A percentile compares a stretch with the other conserved stretches of the same genome.
Conservation (phyloP, 495 filamentous ascomycete genomes). For the Hypoxylon fuscum region DNA sequence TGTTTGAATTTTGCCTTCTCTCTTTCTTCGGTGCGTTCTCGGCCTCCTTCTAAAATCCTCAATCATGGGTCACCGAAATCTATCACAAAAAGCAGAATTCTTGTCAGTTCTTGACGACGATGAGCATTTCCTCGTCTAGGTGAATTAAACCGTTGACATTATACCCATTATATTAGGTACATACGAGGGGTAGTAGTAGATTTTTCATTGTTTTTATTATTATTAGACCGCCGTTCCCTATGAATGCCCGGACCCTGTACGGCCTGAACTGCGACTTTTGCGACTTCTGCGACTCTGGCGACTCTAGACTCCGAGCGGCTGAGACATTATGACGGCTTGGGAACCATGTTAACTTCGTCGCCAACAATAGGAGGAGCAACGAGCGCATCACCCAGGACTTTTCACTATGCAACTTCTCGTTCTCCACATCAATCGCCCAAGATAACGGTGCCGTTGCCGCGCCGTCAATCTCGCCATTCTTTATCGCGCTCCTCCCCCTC, state of each 20-base stretch:
- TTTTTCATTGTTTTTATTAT: too few species aligned
- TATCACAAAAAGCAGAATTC: constrained; percentile 27
- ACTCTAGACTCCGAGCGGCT: constrained; percentile 6
- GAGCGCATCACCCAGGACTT: constrained; percentile 56
- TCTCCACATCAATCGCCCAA: constrained; percentile 57
- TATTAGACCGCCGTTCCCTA: constrained; percentile 24
- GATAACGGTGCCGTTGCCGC: constrained; percentile 55
- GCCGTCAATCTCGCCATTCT: constrained; percentile 54
- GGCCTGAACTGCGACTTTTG: constrained; percentile 25
- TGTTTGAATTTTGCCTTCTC: constrained; percentile 26
- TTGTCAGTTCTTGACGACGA: constrained; percentile 24
- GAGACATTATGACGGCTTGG: constrained; percentile 41
- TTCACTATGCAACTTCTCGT: constrained; percentile 57
- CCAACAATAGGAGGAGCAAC: constrained; percentile 51
- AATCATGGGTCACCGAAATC: constrained; percentile 31
- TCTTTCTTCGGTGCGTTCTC: constrained; percentile 28
- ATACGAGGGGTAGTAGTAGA: constrained; percentile 8
- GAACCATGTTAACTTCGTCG: constrained; percentile 62
- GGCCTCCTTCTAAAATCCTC: constrained; percentile 26
- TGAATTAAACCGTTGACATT: neutral
- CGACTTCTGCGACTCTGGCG: constrained; percentile 17
- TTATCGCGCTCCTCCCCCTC: constrained; percentile 48
- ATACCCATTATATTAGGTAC: neutral
- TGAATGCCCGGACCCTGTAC: constrained; percentile 26
- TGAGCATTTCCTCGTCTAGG: constrained; percentile 15